phyloP scores from a whole-genome alignment of 495 filamentous ascomycete species.

The Rhypophila decipiens region DNA sequence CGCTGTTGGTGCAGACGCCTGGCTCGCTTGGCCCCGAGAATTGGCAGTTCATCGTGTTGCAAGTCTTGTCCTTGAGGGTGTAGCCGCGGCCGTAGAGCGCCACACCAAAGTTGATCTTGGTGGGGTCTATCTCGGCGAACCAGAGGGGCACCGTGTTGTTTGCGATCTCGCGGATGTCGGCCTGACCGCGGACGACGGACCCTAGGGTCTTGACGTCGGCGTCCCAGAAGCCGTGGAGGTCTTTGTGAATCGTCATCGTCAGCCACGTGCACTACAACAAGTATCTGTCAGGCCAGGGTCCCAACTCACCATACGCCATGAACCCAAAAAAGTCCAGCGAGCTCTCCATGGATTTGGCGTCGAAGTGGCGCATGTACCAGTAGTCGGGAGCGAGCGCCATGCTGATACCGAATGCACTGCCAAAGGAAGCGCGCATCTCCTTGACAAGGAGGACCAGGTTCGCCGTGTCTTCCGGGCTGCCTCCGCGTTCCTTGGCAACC shows the following conservation, averaged over 20 bases:
- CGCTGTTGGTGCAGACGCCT: slow-evolving; percentile 23
- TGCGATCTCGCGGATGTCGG: slow-evolving; percentile 35
- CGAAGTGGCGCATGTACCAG: slow-evolving; percentile 40
- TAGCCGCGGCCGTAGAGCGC: slow-evolving; percentile 39
- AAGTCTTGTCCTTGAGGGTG: slow-evolving; percentile 28
- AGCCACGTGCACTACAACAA: too few species aligned
- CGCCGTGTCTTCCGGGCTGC: slow-evolving; percentile 27
- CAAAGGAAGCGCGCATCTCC: slow-evolving; percentile 34
- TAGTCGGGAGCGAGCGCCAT: slow-evolving; percentile 31
- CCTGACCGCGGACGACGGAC: slow-evolving; percentile 26
- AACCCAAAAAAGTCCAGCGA: slow-evolving; percentile 45
- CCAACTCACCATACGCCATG: slow-evolving; percentile 51
- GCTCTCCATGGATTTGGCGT: slow-evolving; percentile 32
- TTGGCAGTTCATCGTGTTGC: slow-evolving; percentile 25
- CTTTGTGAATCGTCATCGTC: too few species aligned
- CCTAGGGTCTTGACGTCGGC: slow-evolving; percentile 13
- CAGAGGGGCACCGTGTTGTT: slow-evolving; percentile 27
- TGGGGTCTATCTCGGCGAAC: slow-evolving; percentile 23
- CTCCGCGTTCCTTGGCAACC: slow-evolving; percentile 30
- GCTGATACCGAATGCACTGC: slow-evolving; percentile 29
- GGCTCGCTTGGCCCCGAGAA: slow-evolving; percentile 21
- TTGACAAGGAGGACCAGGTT: slow-evolving; percentile 39
- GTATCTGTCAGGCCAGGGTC: too few species aligned
- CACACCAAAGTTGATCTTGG: slow-evolving; percentile 34
- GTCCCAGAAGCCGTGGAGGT: slow-evolving; percentile 19